phyloP scores from a whole-genome alignment of 2,329 filamentous ascomycete species.

The Colletotrichum chrysophilum region DNA sequence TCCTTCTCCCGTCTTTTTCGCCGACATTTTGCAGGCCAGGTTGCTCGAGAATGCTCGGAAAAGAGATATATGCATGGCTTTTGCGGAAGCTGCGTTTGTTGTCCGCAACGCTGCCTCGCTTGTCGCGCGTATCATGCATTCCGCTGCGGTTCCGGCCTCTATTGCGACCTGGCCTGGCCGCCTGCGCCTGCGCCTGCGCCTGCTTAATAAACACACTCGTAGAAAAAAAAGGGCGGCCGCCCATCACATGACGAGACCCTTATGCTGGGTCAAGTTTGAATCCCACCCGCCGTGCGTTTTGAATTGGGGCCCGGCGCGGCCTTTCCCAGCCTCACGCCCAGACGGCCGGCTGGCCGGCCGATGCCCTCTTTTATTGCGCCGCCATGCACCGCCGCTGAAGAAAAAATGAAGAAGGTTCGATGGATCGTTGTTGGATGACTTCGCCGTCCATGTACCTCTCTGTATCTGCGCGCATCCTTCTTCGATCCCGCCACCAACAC shows the following conservation, averaged over 20 bases:
- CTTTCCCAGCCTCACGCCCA: neutral
- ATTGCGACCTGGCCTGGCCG: neutral
- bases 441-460: neutral
- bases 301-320: neutral
- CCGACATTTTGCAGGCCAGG: neutral
- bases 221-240: neutral
- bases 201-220: neutral
- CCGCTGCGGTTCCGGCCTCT: neutral
- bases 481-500: neutral
- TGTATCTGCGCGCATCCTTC: neutral
- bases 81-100: neutral
- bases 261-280: slow-evolving; percentile 11
- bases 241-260: slow-evolving; percentile 15
- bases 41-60: neutral
- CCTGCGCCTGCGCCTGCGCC: neutral
- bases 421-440: neutral
- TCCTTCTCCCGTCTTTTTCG: neutral
- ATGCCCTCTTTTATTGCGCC: neutral
- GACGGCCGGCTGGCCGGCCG: neutral
- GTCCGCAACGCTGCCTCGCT: neutral
- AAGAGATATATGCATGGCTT: neutral
- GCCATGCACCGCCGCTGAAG: neutral
- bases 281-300: slow-evolving; percentile 1
- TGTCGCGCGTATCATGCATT: neutral
- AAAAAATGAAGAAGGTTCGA: neutral